Evolutionary conservation across 768 basidiomycete species (phyloP).

Genomic region (Suillus spraguei): DNA sequence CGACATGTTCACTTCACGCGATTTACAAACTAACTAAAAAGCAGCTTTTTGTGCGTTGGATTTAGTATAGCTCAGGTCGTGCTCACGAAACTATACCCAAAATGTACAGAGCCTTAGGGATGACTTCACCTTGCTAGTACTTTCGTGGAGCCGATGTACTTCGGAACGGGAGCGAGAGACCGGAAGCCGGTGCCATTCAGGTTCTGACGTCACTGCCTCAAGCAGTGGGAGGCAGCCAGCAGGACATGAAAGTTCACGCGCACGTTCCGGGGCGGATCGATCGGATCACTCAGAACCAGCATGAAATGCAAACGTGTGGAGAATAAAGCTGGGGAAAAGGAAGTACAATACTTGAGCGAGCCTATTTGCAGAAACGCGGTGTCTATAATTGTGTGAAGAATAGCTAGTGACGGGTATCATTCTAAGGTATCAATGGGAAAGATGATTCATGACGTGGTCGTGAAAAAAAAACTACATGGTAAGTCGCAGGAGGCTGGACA

Average conservation of each 20-base stretch:
- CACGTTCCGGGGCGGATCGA: too few species aligned
- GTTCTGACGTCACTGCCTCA: neutral
- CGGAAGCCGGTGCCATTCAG: neutral
- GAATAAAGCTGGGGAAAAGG: neutral
- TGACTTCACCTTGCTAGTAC: too few species aligned
- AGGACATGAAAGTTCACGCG: neutral
- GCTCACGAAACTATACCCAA: too few species aligned
- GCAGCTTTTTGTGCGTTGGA: too few species aligned
- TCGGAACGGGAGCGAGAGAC: too few species aligned
- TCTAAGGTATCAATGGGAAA: neutral
- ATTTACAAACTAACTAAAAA: too few species aligned
- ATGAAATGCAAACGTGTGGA: neutral
- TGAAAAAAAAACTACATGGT: neutral
- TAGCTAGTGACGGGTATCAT: neutral
- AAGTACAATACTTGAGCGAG: neutral
- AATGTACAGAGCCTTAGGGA: too few species aligned
- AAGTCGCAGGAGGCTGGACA: neutral
- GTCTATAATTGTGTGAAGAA: neutral
- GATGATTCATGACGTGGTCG: neutral
- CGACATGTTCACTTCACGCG: too few species aligned
- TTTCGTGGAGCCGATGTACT: too few species aligned
- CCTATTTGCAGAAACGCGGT: neutral
- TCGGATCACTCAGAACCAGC: neutral
- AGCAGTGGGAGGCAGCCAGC: neutral
- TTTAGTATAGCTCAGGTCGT: too few species aligned